phyloP scores from a whole-genome alignment of 805 yeast genomes.

The Monosporozyma unispora region DNA sequence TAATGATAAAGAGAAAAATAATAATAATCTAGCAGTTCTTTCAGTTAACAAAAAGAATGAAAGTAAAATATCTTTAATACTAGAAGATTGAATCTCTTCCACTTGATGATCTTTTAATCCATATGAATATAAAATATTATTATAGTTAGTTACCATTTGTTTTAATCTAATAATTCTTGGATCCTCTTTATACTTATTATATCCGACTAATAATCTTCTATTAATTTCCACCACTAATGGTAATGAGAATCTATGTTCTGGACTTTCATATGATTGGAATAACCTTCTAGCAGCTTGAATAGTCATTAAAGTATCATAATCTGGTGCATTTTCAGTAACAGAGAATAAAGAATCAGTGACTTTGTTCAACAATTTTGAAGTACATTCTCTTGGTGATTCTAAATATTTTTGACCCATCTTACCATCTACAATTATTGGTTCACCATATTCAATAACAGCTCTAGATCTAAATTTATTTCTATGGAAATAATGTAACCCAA shows the following conservation, averaged over 20 bases:
- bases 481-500: constrained; percentile 94
- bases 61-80: constrained; percentile 34
- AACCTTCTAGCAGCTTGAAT: constrained; percentile 89
- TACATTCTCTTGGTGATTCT: constrained; percentile 64
- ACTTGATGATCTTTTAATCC: constrained; percentile 71
- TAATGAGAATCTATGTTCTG: constrained; percentile 38
- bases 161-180: constrained; percentile 57
- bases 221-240: constrained; percentile 82
- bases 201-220: constrained; percentile 76
- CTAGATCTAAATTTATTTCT: constrained; percentile 89
- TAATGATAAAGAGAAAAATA: constrained; percentile 52
- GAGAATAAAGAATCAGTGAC: constrained; percentile 70
- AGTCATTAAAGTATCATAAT: constrained; percentile 87
- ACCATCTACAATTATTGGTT: constrained; percentile 61
- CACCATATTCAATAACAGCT: constrained; percentile 88
- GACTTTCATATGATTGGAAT: constrained; percentile 31
- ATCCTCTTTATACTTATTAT: constrained; percentile 63
- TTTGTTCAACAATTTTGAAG: constrained; percentile 57
- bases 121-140: constrained; percentile 50
- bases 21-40: constrained; percentile 43
- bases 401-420: constrained; percentile 57
- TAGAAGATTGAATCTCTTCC: constrained; percentile 35
- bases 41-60: constrained; percentile 41
- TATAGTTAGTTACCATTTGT: constrained; percentile 57
- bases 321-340: constrained; percentile 90